Evolutionary conservation across 1,284 basidiomycete species (phyloP), one percentile per base, ranked within the genome.

Genomic region (Fomitiporia mediterranea): DNA sequence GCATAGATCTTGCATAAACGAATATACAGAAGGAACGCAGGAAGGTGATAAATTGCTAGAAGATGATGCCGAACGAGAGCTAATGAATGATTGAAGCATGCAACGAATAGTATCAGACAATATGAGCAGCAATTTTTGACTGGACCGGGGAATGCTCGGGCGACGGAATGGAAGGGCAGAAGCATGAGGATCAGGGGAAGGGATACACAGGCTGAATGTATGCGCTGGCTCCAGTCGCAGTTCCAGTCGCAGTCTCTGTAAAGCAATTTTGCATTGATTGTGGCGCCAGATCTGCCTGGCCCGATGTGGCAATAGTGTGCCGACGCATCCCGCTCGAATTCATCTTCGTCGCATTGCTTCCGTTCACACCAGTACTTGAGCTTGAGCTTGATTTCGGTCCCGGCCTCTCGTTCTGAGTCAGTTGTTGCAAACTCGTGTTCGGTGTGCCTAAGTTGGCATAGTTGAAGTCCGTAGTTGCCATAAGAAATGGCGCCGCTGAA

Each of bases 111-210:
- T 21, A 23, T 43, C 42, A 25, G 9, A 25, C 19, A 13, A 7
- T 23, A 43, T 21, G 42, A 6, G 42, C 1, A 23, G 42, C 27
- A n/a, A n/a, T 23, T 19, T 25, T 17, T 23, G 13, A 43, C 27
- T 43, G 42, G 42, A 4, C 42, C 23, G 42, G 42, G 6, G 13
- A 2, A 23, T 23, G 8, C 4, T 43, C 21, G 19, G 42, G 21
- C 44, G 25, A 28, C 25, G 30, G 32, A 25, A 46, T 46, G 15
- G 44, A 46, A 30, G 27, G 28, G 43, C 32, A 17, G 25, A 27
- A 46, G 44, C 25, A 21, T 9, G 44, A 46, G 44, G 44, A 46
- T 46, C 44, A 46, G 44, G 44, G 44, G 9, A 40, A 40, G 11
- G 39, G 7, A 40, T n/a, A 40, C 19, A 17, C 39, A 30, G 44